phyloP scores from a whole-genome alignment of 257 asterid species.

The Solanum neorickii region DNA sequence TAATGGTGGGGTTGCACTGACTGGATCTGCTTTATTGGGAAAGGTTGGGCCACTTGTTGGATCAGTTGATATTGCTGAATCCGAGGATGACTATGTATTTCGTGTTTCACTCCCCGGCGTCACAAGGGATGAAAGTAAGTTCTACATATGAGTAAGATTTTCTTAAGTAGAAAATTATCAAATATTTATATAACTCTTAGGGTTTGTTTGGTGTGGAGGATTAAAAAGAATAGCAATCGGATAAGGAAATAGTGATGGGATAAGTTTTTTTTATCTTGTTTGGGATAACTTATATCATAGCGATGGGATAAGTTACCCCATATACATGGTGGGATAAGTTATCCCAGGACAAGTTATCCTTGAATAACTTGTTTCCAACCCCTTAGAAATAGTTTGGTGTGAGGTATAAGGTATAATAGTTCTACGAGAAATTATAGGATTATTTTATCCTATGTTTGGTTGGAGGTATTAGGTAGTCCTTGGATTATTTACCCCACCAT shows the following conservation, averaged over 20 bases:
- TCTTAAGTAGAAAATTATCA: neutral
- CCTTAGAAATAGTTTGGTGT: neutral
- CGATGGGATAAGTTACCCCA: too few species aligned
- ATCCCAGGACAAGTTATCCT: too few species aligned
- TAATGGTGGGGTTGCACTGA: conserved; percentile 20
- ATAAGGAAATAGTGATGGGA: too few species aligned
- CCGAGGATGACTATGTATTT: conserved; percentile 25
- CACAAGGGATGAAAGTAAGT: conserved; percentile 27
- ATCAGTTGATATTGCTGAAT: conserved; percentile 29
- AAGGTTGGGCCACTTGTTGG: conserved; percentile 34
- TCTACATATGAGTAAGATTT: neutral
- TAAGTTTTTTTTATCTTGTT: too few species aligned
- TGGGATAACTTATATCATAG: too few species aligned
- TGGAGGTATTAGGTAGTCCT: neutral
- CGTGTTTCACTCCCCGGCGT: conserved; percentile 45
- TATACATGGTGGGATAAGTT: too few species aligned
- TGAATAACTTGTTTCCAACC: too few species aligned
- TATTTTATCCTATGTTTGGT: neutral
- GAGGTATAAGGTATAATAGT: neutral
- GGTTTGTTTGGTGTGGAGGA: too few species aligned
- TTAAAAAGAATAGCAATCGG: too few species aligned
- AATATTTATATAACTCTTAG: neutral
- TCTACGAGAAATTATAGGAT: neutral
- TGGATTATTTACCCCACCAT: neutral
- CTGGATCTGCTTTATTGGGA: conserved; percentile 32